These are phyloP conservation scores for Candida dajiaensis DNA, from an alignment of 805 yeast species.

Conservation along the genomic window DNA sequence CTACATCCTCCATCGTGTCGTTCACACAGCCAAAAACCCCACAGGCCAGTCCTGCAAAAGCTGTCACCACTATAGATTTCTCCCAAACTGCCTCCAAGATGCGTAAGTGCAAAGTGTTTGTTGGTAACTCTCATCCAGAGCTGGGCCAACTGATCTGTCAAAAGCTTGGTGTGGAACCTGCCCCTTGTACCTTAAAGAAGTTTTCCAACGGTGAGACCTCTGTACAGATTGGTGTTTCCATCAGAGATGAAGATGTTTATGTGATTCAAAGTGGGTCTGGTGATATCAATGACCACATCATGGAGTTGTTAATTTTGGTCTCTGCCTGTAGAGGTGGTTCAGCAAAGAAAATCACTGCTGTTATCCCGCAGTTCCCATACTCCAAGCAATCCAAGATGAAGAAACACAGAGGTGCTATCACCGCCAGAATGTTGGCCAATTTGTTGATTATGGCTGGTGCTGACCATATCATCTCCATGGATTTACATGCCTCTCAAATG, in stretches of 20 bases:
- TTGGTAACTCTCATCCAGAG: slow-evolving; percentile 95
- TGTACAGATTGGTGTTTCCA: slow-evolving; percentile 90
- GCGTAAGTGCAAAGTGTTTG: slow-evolving; percentile 97
- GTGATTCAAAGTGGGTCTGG: slow-evolving; percentile 89
- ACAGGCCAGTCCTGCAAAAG: slow-evolving; percentile 6
- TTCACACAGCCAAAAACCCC: background rate
- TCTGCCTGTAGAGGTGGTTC: slow-evolving; percentile 97
- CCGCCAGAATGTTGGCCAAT: slow-evolving; percentile 97
- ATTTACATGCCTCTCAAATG: slow-evolving; percentile 94
- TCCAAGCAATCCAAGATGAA: slow-evolving; percentile 98
- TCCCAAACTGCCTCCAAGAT: slow-evolving; percentile 30
- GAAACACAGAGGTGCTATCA: slow-evolving; percentile 97
- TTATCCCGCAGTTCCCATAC: slow-evolving; percentile 95
- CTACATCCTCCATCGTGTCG: slow-evolving; percentile 5
- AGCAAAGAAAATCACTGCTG: slow-evolving; percentile 94
- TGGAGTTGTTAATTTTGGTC: slow-evolving; percentile 90
- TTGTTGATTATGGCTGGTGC: slow-evolving; percentile 97
- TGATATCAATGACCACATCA: slow-evolving; percentile 84
- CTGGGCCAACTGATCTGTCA: slow-evolving; percentile 88
- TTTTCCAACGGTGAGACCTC: slow-evolving; percentile 98
- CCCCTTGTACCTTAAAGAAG: slow-evolving; percentile 85
- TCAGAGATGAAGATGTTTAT: slow-evolving; percentile 95
- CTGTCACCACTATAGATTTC: background rate
- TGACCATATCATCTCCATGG: slow-evolving; percentile 97
- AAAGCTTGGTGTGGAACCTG: slow-evolving; percentile 86